Conservation (phyloP, 768 basidiomycete genomes). For the Boletus subparvulus region DNA sequence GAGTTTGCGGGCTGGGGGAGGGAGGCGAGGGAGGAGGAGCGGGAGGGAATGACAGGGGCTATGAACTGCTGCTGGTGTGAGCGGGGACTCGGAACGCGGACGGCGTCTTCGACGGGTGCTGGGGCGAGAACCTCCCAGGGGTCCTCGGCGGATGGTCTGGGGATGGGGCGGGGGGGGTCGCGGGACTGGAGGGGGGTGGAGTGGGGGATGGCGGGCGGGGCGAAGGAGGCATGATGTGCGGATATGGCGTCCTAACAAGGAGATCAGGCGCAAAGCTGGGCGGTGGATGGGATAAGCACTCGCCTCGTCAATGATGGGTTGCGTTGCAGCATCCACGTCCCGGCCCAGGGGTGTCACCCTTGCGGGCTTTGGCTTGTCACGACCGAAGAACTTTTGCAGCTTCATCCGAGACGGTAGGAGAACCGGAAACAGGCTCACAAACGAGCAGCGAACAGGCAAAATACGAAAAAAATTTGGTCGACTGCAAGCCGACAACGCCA, state of each 20-base stretch:
- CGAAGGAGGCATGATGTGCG: slow-evolving; percentile 23
- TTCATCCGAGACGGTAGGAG: slow-evolving; percentile 42
- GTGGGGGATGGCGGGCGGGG: not conserved
- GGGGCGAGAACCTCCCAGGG: slow-evolving; percentile 45
- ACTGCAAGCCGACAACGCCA: not conserved
- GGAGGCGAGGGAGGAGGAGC: slow-evolving; percentile 52
- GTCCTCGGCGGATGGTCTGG: slow-evolving; percentile 40
- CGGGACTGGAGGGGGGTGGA: slow-evolving; percentile 3
- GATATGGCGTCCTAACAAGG: slow-evolving; percentile 22
- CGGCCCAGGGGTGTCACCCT: slow-evolving; percentile 28
- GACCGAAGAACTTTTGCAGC: slow-evolving; percentile 51
- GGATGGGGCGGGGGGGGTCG: slow-evolving; percentile 26
- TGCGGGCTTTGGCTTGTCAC: slow-evolving; percentile 45
- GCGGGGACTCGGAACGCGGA: slow-evolving; percentile 22
- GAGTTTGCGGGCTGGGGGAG: slow-evolving; percentile 43
- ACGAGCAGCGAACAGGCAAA: not conserved
- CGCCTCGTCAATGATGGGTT: slow-evolving; percentile 31
- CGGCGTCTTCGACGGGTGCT: slow-evolving; percentile 25
- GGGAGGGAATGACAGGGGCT: slow-evolving; percentile 40
- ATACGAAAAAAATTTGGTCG: not conserved
- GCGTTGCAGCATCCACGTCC: slow-evolving; percentile 21
- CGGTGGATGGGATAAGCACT: not conserved
- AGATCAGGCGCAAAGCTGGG: not conserved
- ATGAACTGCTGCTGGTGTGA: slow-evolving; percentile 28
- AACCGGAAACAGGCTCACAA: not conserved